These are phyloP conservation scores for Tothia fuscella DNA, from an alignment of 2,329 filamentous ascomycete species.

Conservation along the genomic window DNA sequence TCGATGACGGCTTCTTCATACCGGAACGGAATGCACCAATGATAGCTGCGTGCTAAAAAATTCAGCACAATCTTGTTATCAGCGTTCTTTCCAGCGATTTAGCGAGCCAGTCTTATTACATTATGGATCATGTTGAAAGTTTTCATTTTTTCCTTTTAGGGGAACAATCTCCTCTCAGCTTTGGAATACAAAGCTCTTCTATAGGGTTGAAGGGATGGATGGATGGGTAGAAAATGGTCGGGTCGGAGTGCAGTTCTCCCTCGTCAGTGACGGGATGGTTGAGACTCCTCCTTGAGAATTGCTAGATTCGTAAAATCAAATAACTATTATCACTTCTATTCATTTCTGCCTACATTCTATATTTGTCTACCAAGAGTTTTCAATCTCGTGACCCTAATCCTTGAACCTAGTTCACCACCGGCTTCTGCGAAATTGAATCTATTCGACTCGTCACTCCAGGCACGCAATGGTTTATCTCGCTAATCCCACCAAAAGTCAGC, in stretches of 20 bases:
- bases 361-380: no score
- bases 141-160: background rate
- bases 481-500: no score
- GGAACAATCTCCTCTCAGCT: background rate
- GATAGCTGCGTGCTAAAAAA: constrained; percentile 25
- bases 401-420: no score
- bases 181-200: no score
- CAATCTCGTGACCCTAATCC: no score
- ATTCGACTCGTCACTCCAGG: no score
- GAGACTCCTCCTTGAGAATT: no score
- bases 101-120: constrained; percentile 3
- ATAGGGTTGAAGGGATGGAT: background rate
- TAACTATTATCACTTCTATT: no score
- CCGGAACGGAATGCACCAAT: constrained; percentile 28
- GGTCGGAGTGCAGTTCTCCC: constrained; percentile 6
- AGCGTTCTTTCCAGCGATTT: constrained; percentile 9
- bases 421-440: no score
- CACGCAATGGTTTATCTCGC: no score
- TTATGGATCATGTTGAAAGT: background rate
- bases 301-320: no score
- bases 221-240: background rate
- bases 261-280: background rate
- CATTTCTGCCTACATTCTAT: no score
- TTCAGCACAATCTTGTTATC: constrained; percentile 4
- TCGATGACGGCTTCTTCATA: constrained; percentile 28